Base-by-base conservation (phyloP, 805 yeast species). In the Saturnispora sekii region DNA sequence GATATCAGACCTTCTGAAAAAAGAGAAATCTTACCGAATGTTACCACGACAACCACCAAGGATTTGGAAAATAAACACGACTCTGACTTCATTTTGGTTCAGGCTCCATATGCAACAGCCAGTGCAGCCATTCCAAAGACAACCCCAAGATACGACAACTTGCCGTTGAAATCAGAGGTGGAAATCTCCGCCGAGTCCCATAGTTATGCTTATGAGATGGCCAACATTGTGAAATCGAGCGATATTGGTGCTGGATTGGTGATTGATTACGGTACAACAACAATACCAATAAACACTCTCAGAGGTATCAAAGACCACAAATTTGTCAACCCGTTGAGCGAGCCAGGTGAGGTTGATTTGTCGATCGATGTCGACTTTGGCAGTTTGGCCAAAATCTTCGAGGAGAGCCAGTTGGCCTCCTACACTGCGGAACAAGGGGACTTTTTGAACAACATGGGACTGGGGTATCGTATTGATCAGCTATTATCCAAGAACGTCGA, bases 291-390 rank as follows among this genome's bases (percentile, higher is more conserved):
- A n/a, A 77, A 81, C 53, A 70, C 88, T 0, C 67, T 86, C 32
- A 68, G 95, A 31, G 95, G 87, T 0, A 84, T 86, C 49, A 69
- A 73, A 52, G 66, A 76, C 51, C 94, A 86, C 59, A 73, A 75
- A 52, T 73, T 85, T 54, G 89, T 82, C 0, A 75, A 80, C 17
- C 95, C 95, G 1, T 81, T 84, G 48, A 67, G 60, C n/a, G 68
- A 69, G 11, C 93, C 93, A 0, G 95, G 95, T 1, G 73, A 76
- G 32, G 89, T 84, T 3, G 95, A 86, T 63, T 66, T 86, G 29
- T 83, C 94, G 0, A 80, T 82, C 0, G 94, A 86, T 57, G 95
- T 86, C 10, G 95, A 86, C 59, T 86, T 86, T 58, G 72, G 68
- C 28, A 81, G 81, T 18, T 60, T 86, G 43, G 63, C 62, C 11